Evolutionary conservation across 306 rosid genomes (phyloP).

Genomic region (Rubus parviflorus): DNA sequence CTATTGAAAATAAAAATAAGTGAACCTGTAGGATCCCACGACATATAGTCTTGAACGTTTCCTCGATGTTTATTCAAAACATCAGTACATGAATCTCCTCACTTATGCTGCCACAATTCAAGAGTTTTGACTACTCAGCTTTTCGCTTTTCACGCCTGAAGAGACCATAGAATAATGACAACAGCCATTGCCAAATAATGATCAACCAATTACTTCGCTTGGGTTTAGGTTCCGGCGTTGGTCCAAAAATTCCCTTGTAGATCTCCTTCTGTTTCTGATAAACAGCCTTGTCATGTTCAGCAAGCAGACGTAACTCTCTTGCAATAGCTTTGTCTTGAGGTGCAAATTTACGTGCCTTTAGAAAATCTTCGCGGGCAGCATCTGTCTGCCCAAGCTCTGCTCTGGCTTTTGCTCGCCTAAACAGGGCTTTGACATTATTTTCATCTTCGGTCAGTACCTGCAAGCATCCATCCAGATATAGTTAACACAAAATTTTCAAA

Average conservation of each 20-base stretch:
- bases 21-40: neutral
- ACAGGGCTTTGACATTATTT: conserved; percentile 78
- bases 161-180: conserved; percentile 54
- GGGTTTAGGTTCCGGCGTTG: conserved; percentile 67
- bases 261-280: conserved; percentile 94
- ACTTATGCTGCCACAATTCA: conserved; percentile 14
- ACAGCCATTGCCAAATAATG: conserved; percentile 64
- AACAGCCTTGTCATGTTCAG: conserved; percentile 77
- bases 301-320: conserved; percentile 69
- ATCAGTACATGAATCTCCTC: neutral
- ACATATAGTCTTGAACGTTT: neutral
- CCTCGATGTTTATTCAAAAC: neutral
- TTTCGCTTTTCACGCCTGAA: conserved; percentile 47
- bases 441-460: conserved; percentile 91
- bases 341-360: conserved; percentile 56
- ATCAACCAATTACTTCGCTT: conserved; percentile 46
- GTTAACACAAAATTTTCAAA: neutral
- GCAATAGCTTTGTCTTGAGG: conserved; percentile 82
- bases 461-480: conserved; percentile 15
- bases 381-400: conserved; percentile 91
- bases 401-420: conserved; percentile 86
- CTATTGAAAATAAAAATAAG: neutral
- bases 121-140: conserved; percentile 41
- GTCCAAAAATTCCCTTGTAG: conserved; percentile 89
- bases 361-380: conserved; percentile 78